Evolutionary conservation across 176 grass and related monocot species (phyloP), one percentile per base, ranked within the genome.

Genomic region (Avena insularis): DNA sequence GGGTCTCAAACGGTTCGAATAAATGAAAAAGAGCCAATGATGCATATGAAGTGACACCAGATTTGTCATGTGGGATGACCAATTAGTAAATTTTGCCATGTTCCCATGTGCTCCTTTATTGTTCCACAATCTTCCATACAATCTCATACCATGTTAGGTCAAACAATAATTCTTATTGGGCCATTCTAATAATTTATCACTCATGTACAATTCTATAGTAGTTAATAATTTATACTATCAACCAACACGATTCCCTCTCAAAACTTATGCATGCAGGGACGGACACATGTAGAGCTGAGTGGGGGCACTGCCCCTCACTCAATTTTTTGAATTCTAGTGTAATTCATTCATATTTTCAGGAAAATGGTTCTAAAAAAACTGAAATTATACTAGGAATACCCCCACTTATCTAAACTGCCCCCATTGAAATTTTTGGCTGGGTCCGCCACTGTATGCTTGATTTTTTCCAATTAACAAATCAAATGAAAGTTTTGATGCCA

Each of bases 31-130:
- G 16, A 71, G 33, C 63, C 25, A 69, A 43, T 71, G 23, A 82
- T 36, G 50, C 58, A 60, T 70, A 78, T n/a, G 45, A 64, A 81
- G 53, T 33, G 64, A 6, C 14, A 72, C 19, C 75, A 55, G 29
- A 61, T 35, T 84, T 77, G 67, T 75, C 81, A 91, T 81, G 81
- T 88, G 79, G 81, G 58, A 40, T 35, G 58, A 40, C 68, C 31
- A 43, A 19, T 38, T 66, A 13, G 12, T 35, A 74, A 66, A 53
- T 14, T 82, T 70, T 85, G 53, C 69, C 77, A 81, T 66, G 72
- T 85, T 50, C 27, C 47, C 83, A 82, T 82, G 79, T 86, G 72
- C 45, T 64, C 61, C n/a, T 17, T n/a, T 6, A 65, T 71, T 87
- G 53, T 66, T 85, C 62, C 9, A 0, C 43, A 81, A 71, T 85